A percentile compares a stretch with the other conserved stretches of the same genome.
These are phyloP conservation scores for Venturia carpophila DNA, from an alignment of 2,329 filamentous ascomycete genomes.

Conservation along the genomic window DNA sequence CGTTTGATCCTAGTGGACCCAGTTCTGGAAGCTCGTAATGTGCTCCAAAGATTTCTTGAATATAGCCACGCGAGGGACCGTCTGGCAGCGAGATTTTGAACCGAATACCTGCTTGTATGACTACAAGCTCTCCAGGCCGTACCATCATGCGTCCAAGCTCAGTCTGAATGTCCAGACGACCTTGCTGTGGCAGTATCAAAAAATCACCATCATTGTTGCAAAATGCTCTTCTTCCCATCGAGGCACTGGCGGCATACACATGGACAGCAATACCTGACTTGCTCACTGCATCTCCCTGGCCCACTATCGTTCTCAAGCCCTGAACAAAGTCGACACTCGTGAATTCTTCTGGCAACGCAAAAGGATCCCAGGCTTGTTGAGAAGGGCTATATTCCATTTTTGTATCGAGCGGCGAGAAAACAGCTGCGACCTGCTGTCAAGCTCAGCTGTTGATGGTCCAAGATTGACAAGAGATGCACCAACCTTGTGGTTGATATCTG, in stretches of 20 bases:
- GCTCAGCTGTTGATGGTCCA: not conserved
- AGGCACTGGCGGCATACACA: constrained; percentile 22
- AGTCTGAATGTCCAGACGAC: constrained; percentile 21
- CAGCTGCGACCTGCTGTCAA: constrained; percentile 27
- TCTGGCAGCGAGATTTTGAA: constrained; percentile 21
- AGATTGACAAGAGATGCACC: not conserved
- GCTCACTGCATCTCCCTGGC: constrained; percentile 22
- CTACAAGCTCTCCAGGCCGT: constrained; percentile 21
- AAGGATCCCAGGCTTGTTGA: constrained; percentile 32
- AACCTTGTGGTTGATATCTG: constrained; percentile 28
- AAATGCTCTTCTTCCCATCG: constrained; percentile 22
- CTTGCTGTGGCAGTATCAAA: constrained; percentile 20
- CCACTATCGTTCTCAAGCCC: constrained; percentile 23
- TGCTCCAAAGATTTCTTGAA: constrained; percentile 20
- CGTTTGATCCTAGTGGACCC: constrained; percentile 20
- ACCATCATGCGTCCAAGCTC: constrained; percentile 21
- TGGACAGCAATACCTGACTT: constrained; percentile 23
- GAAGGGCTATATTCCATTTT: constrained; percentile 32
- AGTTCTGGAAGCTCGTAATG: constrained; percentile 22
- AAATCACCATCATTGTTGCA: constrained; percentile 22
- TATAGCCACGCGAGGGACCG: constrained; percentile 20
- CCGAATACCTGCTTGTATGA: constrained; percentile 21
- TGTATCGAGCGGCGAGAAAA: constrained; percentile 30
- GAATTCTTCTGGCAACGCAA: constrained; percentile 26
- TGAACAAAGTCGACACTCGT: constrained; percentile 22